Conservation (phyloP, 139 green algal species). For the Desmodesmus armatus region DNA sequence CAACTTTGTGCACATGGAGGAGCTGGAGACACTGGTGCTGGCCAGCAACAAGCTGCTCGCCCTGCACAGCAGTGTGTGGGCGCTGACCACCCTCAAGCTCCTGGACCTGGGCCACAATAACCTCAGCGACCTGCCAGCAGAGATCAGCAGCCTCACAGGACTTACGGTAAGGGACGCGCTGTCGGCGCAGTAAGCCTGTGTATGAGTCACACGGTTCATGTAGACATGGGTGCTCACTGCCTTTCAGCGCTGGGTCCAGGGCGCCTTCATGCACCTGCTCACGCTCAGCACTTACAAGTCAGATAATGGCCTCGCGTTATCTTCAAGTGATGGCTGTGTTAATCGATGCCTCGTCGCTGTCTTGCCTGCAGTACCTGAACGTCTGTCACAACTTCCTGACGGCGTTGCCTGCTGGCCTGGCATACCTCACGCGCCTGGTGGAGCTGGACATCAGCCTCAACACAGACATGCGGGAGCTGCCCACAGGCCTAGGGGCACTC, state of each 20-base stretch:
- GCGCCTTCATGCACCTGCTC: too few relatives aligned
- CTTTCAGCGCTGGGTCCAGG: too few relatives aligned
- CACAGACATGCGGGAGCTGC: conserved; percentile 49
- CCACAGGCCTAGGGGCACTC: conserved; percentile 29
- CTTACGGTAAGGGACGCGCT: conserved; percentile 34
- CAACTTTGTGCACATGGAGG: conserved; percentile 8
- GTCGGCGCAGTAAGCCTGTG: background rate
- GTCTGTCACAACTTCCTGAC: conserved; percentile 47
- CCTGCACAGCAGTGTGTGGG: conserved; percentile 44
- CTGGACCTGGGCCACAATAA: conserved; percentile 48
- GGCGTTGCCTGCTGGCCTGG: conserved; percentile 9
- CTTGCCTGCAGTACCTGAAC: conserved; percentile 25
- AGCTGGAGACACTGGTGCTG: conserved; percentile 32
- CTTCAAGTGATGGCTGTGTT: too few relatives aligned
- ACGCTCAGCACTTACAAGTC: too few relatives aligned
- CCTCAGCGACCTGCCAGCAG: conserved; percentile 19
- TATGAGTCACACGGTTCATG: too few relatives aligned
- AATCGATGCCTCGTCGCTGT: too few relatives aligned
- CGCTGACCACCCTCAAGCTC: conserved; percentile 14
- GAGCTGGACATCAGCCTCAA: conserved; percentile 42
- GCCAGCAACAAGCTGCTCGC: conserved; percentile 44
- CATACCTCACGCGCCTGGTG: conserved; percentile 13
- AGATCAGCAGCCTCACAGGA: conserved; percentile 11
- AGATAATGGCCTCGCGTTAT: too few relatives aligned
- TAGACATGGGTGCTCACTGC: too few relatives aligned